A percentile compares a stretch with the other conserved stretches of the same genome.
These are phyloP conservation scores for Rhytidhysteron rufulum DNA, from an alignment of 2,329 filamentous ascomycete genomes.

Conservation along the genomic window DNA sequence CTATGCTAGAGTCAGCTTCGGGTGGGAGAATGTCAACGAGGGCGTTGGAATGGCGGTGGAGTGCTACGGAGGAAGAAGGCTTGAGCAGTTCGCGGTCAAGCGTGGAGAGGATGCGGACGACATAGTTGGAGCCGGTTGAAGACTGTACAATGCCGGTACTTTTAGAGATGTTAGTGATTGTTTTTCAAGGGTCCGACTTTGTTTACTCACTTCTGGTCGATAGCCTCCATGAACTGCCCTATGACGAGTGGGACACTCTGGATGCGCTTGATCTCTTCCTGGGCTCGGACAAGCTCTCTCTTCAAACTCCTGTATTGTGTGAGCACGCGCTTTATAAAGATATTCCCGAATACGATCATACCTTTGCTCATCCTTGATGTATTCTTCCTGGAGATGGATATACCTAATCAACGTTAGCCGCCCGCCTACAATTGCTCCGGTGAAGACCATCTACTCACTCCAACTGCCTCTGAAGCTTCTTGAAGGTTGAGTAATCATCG, in stretches of 20 bases:
- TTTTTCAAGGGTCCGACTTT: not conserved
- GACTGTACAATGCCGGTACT: constrained; percentile 98
- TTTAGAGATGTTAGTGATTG: constrained; percentile 14
- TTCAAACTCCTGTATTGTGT: constrained; percentile 71
- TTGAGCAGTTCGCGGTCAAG: constrained; percentile 98
- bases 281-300: constrained; percentile 91
- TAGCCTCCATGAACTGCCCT: constrained; percentile 99
- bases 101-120: constrained; percentile 95
- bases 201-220: constrained; percentile 93
- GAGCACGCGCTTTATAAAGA: not conserved
- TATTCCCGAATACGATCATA: constrained; percentile 31
- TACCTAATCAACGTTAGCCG: constrained; percentile 54
- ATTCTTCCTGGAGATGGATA: constrained; percentile 97
- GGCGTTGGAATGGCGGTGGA: constrained; percentile 97
- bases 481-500: constrained; percentile 92
- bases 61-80: constrained; percentile 92
- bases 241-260: constrained; percentile 98
- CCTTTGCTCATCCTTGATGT: constrained; percentile 99
- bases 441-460: constrained; percentile 58
- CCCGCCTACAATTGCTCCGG: constrained; percentile 2
- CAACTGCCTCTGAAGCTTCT: constrained; percentile 93
- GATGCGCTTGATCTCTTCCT: constrained; percentile 99
- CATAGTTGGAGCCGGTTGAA: constrained; percentile 97
- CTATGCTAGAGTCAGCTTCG: constrained; percentile 96
- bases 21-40: constrained; percentile 98